A percentile compares a stretch with the other conserved stretches of the same genome.
phyloP scores from a whole-genome alignment of 306 rosid species.

The Dicorynia guianensis region DNA sequence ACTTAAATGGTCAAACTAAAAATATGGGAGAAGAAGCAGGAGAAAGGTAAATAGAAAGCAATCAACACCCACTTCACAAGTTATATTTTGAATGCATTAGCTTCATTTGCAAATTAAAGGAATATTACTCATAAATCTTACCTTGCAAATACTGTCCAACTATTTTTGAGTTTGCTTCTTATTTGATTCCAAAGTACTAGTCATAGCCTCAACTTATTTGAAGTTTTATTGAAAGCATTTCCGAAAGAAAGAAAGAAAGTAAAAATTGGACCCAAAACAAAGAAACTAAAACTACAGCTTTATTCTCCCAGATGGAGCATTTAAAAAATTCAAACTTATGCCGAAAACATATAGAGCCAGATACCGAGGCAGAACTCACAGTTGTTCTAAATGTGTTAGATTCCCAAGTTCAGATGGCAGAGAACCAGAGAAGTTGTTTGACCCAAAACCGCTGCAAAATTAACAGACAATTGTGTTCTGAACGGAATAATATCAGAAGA shows the following conservation, averaged over 20 bases:
- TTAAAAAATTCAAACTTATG: too few relatives aligned
- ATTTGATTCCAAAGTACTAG: slow-evolving; percentile 12
- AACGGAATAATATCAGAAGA: too few relatives aligned
- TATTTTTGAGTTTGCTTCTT: background rate
- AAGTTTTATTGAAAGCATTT: slow-evolving; percentile 1
- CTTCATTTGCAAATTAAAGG: background rate
- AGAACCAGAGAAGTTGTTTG: slow-evolving; percentile 81
- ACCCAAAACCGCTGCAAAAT: slow-evolving; percentile 51
- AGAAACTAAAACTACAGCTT: too few relatives aligned
- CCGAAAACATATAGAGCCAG: background rate
- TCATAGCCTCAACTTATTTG: background rate
- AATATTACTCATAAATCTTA: background rate
- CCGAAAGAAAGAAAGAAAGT: background rate
- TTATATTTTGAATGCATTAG: background rate
- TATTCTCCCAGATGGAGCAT: too few relatives aligned
- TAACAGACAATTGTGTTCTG: too few relatives aligned
- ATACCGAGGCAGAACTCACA: slow-evolving; percentile 55
- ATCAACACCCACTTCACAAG: too few relatives aligned
- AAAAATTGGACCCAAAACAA: too few relatives aligned
- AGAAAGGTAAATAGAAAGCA: too few relatives aligned
- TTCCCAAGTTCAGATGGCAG: slow-evolving; percentile 80
- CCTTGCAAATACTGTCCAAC: background rate
- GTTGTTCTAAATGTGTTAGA: slow-evolving; percentile 51
- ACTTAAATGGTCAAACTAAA: too few relatives aligned
- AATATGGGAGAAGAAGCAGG: too few relatives aligned